These are phyloP conservation scores for Chalciporus chontae DNA, from an alignment of 768 basidiomycete species.

Conservation along the genomic window DNA sequence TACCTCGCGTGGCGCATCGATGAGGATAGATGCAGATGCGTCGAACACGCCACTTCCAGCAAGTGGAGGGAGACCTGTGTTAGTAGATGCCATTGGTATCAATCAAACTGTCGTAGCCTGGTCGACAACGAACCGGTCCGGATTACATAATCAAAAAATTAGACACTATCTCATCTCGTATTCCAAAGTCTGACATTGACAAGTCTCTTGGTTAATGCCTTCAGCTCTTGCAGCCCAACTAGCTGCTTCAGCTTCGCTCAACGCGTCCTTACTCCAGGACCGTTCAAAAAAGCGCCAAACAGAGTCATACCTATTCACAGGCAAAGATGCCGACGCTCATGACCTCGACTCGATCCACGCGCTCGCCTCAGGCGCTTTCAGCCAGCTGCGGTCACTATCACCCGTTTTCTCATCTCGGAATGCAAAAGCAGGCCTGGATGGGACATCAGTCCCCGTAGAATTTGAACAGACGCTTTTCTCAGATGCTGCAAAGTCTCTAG, in stretches of 20 bases:
- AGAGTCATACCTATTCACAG: conserved; percentile 87
- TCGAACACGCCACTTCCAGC: conserved; percentile 44
- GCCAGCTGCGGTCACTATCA: conserved; percentile 64
- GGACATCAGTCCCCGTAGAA: conserved; percentile 23
- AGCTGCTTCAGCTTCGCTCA: conserved; percentile 73
- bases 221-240: conserved; percentile 83
- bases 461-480: conserved; percentile 79
- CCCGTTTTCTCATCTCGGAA: conserved; percentile 38
- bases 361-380: conserved; percentile 73
- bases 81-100: neutral
- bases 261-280: conserved; percentile 67
- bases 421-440: conserved; percentile 14
- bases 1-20: conserved; percentile 57
- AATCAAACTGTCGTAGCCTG: neutral
- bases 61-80: conserved; percentile 36
- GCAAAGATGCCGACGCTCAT: conserved; percentile 76
- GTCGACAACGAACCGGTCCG: neutral
- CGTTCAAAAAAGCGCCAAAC: conserved; percentile 54
- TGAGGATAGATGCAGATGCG: conserved; percentile 43
- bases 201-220: conserved; percentile 42
- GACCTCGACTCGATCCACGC: conserved; percentile 86
- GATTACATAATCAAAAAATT: conserved; percentile 10
- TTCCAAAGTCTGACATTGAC: neutral
- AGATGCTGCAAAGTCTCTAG: conserved; percentile 66
- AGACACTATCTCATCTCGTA: neutral